Evolutionary conservation across 2,329 filamentous ascomycete species (phyloP).

Genomic region (Colletotrichum graminicola): DNA sequence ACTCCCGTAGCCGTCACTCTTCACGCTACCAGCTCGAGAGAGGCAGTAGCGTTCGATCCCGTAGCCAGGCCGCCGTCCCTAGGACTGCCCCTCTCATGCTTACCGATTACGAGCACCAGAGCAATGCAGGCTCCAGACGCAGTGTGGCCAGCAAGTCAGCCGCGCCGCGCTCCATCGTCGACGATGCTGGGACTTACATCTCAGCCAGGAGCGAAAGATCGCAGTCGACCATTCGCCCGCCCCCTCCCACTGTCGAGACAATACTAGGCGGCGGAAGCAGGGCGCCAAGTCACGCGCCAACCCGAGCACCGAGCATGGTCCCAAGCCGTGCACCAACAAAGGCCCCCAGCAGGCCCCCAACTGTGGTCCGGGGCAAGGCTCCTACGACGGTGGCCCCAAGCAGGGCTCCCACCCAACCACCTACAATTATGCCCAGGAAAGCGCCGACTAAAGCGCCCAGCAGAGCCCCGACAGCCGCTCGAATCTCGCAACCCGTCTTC

Average conservation of each 20-base stretch:
- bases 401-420: slow-evolving; percentile 29
- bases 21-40: slow-evolving; percentile 52
- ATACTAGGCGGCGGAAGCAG: slow-evolving; percentile 50
- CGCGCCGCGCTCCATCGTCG: slow-evolving; percentile 15
- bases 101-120: slow-evolving; percentile 57
- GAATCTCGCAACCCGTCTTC: slow-evolving; percentile 29
- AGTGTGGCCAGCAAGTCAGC: slow-evolving; percentile 46
- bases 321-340: slow-evolving; percentile 36
- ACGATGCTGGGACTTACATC: slow-evolving; percentile 59
- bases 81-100: slow-evolving; percentile 55
- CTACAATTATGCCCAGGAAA: slow-evolving; percentile 19
- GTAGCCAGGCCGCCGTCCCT: slow-evolving; percentile 55
- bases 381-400: slow-evolving; percentile 31
- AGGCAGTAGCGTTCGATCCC: slow-evolving; percentile 52
- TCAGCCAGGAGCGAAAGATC: slow-evolving; percentile 58
- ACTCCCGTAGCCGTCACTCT: slow-evolving; percentile 56
- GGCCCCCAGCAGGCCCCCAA: slow-evolving; percentile 24
- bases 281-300: slow-evolving; percentile 47
- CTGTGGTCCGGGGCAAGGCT: slow-evolving; percentile 23
- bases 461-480: slow-evolving; percentile 21
- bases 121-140: slow-evolving; percentile 54
- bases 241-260: slow-evolving; percentile 46
- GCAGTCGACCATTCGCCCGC: slow-evolving; percentile 50
- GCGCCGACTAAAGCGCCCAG: slow-evolving; percentile 21
- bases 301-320: slow-evolving; percentile 44